Evolutionary conservation across 176 grass and related monocot species (phyloP).

Genomic region (Phyllostachys edulis): DNA sequence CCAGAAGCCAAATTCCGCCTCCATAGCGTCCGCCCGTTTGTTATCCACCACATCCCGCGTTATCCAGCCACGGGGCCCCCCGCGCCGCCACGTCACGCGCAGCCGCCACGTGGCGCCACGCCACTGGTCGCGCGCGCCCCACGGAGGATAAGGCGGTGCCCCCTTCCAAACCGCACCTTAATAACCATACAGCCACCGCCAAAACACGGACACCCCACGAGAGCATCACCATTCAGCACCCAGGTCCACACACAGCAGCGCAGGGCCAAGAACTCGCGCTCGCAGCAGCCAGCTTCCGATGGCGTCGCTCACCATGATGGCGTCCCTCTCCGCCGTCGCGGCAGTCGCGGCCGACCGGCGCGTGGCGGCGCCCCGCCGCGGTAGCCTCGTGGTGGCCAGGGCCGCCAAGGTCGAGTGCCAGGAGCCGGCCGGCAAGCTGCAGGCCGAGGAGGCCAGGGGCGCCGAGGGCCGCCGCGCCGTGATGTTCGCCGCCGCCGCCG

Average conservation of each 20-base stretch:
- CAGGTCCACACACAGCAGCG: neutral
- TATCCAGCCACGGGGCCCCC: slow-evolving; percentile 23
- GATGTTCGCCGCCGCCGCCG: slow-evolving; percentile 52
- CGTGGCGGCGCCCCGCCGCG: slow-evolving; percentile 1
- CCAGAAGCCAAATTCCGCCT: neutral
- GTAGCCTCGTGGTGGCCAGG: slow-evolving; percentile 39
- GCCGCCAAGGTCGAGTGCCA: slow-evolving; percentile 34
- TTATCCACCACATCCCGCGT: slow-evolving; percentile 37
- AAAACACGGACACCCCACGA: slow-evolving; percentile 1
- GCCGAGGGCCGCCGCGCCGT: slow-evolving; percentile 48
- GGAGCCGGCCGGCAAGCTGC: slow-evolving; percentile 3
- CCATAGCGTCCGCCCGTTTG: slow-evolving; percentile 37
- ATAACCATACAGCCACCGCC: slow-evolving; percentile 20
- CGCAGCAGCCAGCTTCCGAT: slow-evolving; percentile 7
- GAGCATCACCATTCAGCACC: neutral
- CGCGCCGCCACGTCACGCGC: slow-evolving; percentile 14
- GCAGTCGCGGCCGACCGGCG: slow-evolving; percentile 28
- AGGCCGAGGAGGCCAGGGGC: neutral
- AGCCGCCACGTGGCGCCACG: slow-evolving; percentile 14
- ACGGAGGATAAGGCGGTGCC: slow-evolving; percentile 50
- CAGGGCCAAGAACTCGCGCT: neutral
- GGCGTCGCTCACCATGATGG: slow-evolving; percentile 74
- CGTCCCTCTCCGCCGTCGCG: slow-evolving; percentile 47
- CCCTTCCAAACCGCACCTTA: slow-evolving; percentile 21
- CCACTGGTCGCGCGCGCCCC: slow-evolving; percentile 32